Evolutionary conservation across 768 basidiomycete species (phyloP).

Genomic region (Rhizopogon rudus): DNA sequence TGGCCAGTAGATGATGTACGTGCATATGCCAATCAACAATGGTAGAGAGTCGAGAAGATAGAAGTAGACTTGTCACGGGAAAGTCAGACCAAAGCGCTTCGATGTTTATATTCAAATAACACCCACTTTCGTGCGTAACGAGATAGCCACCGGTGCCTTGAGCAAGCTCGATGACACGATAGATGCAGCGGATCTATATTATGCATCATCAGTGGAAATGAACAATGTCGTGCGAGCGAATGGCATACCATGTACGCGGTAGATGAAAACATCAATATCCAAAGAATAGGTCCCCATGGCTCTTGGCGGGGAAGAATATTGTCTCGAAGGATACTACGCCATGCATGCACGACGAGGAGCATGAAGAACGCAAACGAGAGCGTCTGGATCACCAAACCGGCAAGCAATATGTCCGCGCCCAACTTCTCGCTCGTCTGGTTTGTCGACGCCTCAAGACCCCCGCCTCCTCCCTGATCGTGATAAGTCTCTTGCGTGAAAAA

Average conservation of each 20-base stretch:
- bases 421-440: not conserved
- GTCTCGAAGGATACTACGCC: slow-evolving; percentile 10
- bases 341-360: slow-evolving; percentile 9
- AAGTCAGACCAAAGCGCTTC: not conserved
- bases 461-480: slow-evolving; percentile 16
- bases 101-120: too few species aligned
- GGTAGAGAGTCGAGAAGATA: slow-evolving; percentile 26
- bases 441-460: slow-evolving; percentile 10
- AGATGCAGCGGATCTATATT: slow-evolving; percentile 22
- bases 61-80: slow-evolving; percentile 18
- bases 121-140: slow-evolving; percentile 17
- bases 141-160: slow-evolving; percentile 18
- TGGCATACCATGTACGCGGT: slow-evolving; percentile 19
- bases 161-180: slow-evolving; percentile 21
- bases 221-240: not conserved
- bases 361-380: slow-evolving; percentile 21
- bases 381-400: slow-evolving; percentile 20
- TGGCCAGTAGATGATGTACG: slow-evolving; percentile 24
- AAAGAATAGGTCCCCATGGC: slow-evolving; percentile 16
- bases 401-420: slow-evolving; percentile 18
- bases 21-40: slow-evolving; percentile 17
- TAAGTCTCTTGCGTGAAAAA: too few species aligned
- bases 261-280: slow-evolving; percentile 19
- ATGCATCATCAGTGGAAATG: not conserved
- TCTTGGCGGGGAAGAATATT: slow-evolving; percentile 3